These are phyloP conservation scores for Sporisorium exsertum DNA, from an alignment of 1,284 basidiomycete genomes.

Conservation along the genomic window DNA sequence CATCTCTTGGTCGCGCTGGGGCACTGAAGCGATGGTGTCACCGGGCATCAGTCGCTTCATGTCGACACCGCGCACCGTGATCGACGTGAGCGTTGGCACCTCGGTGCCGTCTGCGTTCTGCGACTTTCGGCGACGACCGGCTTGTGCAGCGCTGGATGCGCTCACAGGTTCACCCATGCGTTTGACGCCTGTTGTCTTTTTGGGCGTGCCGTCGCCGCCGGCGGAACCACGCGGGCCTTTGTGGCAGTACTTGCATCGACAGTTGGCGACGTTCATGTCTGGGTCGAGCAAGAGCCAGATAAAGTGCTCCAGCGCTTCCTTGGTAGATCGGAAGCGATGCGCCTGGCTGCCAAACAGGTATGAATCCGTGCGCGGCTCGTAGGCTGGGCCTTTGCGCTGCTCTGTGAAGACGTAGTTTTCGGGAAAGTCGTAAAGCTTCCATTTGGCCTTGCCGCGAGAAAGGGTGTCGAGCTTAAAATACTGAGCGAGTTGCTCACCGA, in stretches of 20 bases:
- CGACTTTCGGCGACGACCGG: slow-evolving; percentile 10
- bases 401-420: slow-evolving; percentile 52
- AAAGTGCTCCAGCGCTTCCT: slow-evolving; percentile 47
- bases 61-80: slow-evolving; percentile 34
- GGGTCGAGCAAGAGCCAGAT: slow-evolving; percentile 52
- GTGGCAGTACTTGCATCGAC: slow-evolving; percentile 56
- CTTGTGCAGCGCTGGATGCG: slow-evolving; percentile 26
- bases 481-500: slow-evolving; percentile 43
- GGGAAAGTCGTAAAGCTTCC: slow-evolving; percentile 56
- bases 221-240: slow-evolving; percentile 21
- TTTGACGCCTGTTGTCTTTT: slow-evolving; percentile 22
- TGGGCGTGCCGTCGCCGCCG: slow-evolving; percentile 13
- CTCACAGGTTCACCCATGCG: slow-evolving; percentile 28
- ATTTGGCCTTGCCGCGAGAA: slow-evolving; percentile 35
- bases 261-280: slow-evolving; percentile 33
- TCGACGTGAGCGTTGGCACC: slow-evolving; percentile 14
- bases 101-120: slow-evolving; percentile 12
- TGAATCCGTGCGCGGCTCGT: slow-evolving; percentile 45
- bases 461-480: slow-evolving; percentile 32
- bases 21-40: slow-evolving; percentile 34
- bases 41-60: slow-evolving; percentile 47
- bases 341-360: slow-evolving; percentile 51
- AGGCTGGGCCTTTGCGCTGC: slow-evolving; percentile 52
- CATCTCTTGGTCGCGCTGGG: slow-evolving; percentile 41
- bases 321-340: slow-evolving; percentile 54